Conservation (phyloP, 2,329 filamentous ascomycete species). For the Alternaria atra region DNA sequence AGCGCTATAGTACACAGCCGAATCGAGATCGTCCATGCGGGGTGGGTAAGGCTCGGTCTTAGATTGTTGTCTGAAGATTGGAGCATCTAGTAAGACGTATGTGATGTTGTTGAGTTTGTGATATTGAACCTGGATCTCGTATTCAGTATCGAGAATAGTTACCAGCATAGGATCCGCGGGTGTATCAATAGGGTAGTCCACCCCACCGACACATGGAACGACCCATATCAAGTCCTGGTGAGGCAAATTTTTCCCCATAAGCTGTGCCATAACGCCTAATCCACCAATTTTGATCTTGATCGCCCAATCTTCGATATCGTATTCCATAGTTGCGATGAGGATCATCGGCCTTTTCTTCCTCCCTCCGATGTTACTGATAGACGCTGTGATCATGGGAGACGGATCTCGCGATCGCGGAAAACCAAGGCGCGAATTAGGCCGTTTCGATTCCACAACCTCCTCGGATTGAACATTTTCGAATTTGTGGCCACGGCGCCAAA, state of each 20-base stretch:
- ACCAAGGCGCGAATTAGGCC: background rate
- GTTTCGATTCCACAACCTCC: background rate
- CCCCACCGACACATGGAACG: background rate
- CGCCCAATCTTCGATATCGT: background rate
- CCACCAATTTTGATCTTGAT: background rate
- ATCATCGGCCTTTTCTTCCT: background rate
- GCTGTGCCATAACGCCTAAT: background rate
- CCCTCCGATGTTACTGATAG: background rate
- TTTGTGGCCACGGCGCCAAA: background rate
- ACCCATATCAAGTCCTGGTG: background rate
- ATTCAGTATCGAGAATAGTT: slow-evolving; percentile 67
- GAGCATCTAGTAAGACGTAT: slow-evolving; percentile 72
- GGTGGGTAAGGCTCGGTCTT: slow-evolving; percentile 37
- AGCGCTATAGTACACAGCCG: slow-evolving; percentile 73
- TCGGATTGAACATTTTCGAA: background rate
- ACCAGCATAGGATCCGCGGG: slow-evolving; percentile 69
- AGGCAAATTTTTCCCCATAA: background rate
- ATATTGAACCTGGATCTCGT: slow-evolving; percentile 71
- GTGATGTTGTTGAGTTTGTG: slow-evolving; percentile 72
- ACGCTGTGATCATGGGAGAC: background rate
- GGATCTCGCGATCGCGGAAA: background rate
- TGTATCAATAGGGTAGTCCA: background rate
- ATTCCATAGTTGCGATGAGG: background rate
- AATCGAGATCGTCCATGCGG: slow-evolving; percentile 76
- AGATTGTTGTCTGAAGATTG: slow-evolving; percentile 51